Percentiles rank a stretch among this genome's conserved stretches.
These are phyloP conservation scores for Vaccinium corymbosum DNA, from an alignment of 148 eudicot genomes.

Conservation along the genomic window DNA sequence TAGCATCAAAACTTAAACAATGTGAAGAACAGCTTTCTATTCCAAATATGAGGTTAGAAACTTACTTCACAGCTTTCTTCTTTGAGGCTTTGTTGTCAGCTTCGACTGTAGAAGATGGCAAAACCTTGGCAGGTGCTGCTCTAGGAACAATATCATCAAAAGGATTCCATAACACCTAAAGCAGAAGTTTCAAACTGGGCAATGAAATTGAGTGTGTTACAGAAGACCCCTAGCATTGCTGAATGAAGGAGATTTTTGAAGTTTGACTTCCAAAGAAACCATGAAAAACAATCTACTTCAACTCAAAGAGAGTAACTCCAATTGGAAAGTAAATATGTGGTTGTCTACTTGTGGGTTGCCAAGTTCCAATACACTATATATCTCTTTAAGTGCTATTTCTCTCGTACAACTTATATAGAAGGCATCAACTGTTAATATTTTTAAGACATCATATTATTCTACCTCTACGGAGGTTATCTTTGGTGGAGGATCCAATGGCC, in stretches of 20 bases:
- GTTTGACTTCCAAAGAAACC: neutral
- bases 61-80: constrained; percentile 87
- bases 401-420: neutral
- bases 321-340: neutral
- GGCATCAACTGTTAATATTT: neutral
- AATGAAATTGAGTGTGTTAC: constrained; percentile 10
- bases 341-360: neutral
- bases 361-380: neutral
- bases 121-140: constrained; percentile 35
- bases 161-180: constrained; percentile 91
- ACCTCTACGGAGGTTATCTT: constrained; percentile 83
- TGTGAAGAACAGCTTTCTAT: neutral
- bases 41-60: constrained; percentile 8
- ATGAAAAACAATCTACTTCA: constrained; percentile 13
- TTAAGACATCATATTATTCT: constrained; percentile 10
- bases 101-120: constrained; percentile 35
- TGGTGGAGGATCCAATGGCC: constrained; percentile 85
- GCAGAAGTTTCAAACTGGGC: constrained; percentile 11
- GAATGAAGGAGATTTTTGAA: constrained; percentile 4
- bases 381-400: neutral
- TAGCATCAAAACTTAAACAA: neutral
- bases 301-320: neutral
- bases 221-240: neutral
- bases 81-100: constrained; percentile 49
- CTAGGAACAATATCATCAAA: constrained; percentile 94